Percentiles rank a stretch among this genome's conserved stretches.
These are phyloP conservation scores for Bruguiera gymnorhiza DNA, from an alignment of 345 rosid species.

Conservation along the genomic window DNA sequence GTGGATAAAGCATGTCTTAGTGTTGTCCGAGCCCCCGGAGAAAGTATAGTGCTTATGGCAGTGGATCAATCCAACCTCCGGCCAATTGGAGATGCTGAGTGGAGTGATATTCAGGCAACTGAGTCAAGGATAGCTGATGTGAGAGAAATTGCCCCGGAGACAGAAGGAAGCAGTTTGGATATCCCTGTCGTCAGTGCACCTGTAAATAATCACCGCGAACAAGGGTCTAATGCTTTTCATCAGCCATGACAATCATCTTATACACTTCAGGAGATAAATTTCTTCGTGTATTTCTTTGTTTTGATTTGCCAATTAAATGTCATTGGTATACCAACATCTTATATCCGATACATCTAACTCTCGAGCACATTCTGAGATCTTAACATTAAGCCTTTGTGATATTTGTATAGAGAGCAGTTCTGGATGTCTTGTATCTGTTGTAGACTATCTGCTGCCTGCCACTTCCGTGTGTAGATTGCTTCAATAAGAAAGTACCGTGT, in stretches of 20 bases:
- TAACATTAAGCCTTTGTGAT: too few species aligned
- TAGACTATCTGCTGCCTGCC: too few species aligned
- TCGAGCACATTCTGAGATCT: too few species aligned
- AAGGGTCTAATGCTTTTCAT: conserved; percentile 40
- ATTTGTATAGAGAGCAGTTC: too few species aligned
- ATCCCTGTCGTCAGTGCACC: conserved; percentile 59
- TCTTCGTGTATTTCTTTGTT: too few species aligned
- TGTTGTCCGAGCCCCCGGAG: conserved; percentile 46
- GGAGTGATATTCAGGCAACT: conserved; percentile 94
- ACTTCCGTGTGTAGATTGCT: too few species aligned
- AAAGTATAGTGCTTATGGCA: conserved; percentile 58
- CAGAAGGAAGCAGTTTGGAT: conserved; percentile 67
- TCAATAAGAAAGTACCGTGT: too few species aligned
- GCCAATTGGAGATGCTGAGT: conserved; percentile 60
- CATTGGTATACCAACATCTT: too few species aligned
- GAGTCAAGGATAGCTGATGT: conserved; percentile 77
- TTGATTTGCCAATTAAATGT: too few species aligned
- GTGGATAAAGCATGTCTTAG: conserved; percentile 90
- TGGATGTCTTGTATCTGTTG: too few species aligned
- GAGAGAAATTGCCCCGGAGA: conserved; percentile 63
- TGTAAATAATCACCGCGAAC: conserved; percentile 41
- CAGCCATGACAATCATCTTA: conserved; percentile 45
- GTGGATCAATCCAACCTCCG: conserved; percentile 53
- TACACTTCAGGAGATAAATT: neutral
- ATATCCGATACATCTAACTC: too few species aligned